Conservation (phyloP, 306 rosid species). For the Quercus berberidifolia region DNA sequence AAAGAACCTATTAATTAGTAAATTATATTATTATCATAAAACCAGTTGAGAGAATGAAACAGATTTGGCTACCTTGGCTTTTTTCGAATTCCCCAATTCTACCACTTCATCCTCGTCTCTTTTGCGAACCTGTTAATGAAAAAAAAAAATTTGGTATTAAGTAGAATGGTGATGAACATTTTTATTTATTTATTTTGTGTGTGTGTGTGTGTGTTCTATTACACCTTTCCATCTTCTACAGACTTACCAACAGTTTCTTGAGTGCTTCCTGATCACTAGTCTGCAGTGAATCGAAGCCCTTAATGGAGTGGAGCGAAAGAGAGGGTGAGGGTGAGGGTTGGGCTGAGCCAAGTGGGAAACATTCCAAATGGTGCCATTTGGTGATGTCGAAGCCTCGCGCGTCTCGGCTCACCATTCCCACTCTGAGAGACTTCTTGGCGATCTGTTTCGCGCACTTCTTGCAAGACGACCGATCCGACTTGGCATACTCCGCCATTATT, state of each 20-base stretch:
- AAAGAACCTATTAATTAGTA: no score
- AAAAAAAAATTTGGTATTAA: not conserved
- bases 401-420: constrained; percentile 49
- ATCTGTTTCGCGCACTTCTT: constrained; percentile 52
- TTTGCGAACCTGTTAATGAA: constrained; percentile 29
- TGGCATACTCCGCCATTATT: constrained; percentile 54
- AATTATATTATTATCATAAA: no score
- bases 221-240: constrained; percentile 27
- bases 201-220: not conserved
- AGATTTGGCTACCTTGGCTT: constrained; percentile 36
- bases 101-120: constrained; percentile 34
- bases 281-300: constrained; percentile 58
- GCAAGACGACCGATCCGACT: constrained; percentile 60
- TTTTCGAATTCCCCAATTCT: constrained; percentile 36
- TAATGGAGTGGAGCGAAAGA: constrained; percentile 30
- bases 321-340: not conserved
- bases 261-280: constrained; percentile 70
- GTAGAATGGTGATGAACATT: not conserved
- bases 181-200: no score
- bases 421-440: constrained; percentile 35
- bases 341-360: constrained; percentile 40
- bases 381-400: constrained; percentile 31
- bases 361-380: constrained; percentile 67
- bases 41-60: no score
- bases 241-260: constrained; percentile 40